Base-by-base conservation (phyloP, 208 protist species). In the Acanthamoeba castellanii region DNA sequence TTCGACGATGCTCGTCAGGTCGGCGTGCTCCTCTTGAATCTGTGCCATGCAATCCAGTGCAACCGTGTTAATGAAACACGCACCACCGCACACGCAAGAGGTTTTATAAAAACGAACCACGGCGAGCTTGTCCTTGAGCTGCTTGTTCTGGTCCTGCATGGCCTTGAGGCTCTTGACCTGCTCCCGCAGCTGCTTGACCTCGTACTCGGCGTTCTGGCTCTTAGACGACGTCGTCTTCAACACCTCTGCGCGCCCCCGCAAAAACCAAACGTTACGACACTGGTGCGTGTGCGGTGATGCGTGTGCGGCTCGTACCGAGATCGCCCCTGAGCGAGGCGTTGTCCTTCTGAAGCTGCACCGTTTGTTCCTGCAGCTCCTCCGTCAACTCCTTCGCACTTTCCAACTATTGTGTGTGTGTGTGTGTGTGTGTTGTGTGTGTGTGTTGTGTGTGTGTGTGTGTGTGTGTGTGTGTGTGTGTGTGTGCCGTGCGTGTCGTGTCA, bases 111-210 rank as follows among this genome's bases (percentile, higher is more conserved):
- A 6, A 85, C 14, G 42, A 13, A 85, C 76, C 76, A 11, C 14
- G 42, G 32, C n/a, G 76, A 85, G 42, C n/a, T 85, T 85, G 18
- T 45, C 76, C 42, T 57, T 25, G 32, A 85, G 76, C 45, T 57
- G 32, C 11, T 47, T 7, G 76, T 85, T 85, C 32, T 45, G 32
- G 7, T 85, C 22, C 42, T 85, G 9, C 7, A 85, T 57, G n/a
- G 76, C n/a, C n/a, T 47, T 85, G 16, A 25, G 14, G 45, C 14
- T 8, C n/a, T 85, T 85, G 34, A 85, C 22, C n/a, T 85, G 42
- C 42, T 85, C 76, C 45, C n/a, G 42, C 25, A 85, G 45, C 18
- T 57, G 45, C 42, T 85, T 85, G 34, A 85, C 76, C n/a, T 85
- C 45, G 25, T 85, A 45, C n/a, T 85, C 76, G 25, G 45, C 25